Percentiles rank a stretch among this genome's conserved stretches.
phyloP scores from a whole-genome alignment of 2,329 filamentous ascomycete genomes.

The Nigrospora osmanthi region DNA sequence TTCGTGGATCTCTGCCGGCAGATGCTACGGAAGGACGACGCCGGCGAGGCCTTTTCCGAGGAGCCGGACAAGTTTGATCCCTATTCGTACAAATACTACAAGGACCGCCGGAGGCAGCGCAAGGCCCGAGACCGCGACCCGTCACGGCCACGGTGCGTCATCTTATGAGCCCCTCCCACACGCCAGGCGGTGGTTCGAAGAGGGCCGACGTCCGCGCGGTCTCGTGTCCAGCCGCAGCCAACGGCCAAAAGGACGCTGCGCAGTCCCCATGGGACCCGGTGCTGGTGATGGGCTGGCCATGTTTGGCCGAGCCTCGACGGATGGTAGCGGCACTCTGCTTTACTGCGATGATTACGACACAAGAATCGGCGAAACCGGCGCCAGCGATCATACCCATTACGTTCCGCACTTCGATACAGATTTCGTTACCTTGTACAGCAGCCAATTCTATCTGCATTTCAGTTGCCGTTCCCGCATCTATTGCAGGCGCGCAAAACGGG shows the following conservation, averaged over 20 bases:
- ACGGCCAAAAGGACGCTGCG: no score
- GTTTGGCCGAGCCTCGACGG: no score
- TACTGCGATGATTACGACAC: not conserved
- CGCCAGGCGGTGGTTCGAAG: no score
- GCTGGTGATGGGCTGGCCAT: no score
- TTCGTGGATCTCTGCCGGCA: slow-evolving; percentile 80
- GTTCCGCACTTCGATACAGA: not conserved
- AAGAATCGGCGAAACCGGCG: not conserved
- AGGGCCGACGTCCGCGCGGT: no score
- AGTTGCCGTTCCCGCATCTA: no score
- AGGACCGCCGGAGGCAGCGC: slow-evolving; percentile 21
- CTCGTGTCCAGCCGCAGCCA: no score
- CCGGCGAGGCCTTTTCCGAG: slow-evolving; percentile 26
- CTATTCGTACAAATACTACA: slow-evolving; percentile 21
- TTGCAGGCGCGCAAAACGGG: no score
- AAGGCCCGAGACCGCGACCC: slow-evolving; percentile 14
- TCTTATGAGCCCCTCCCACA: slow-evolving; percentile 24
- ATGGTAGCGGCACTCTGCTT: no score
- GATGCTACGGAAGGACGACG: slow-evolving; percentile 68
- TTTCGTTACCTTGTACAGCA: no score
- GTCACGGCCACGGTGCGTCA: slow-evolving; percentile 31
- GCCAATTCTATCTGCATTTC: no score
- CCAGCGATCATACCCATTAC: not conserved
- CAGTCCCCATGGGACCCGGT: no score
- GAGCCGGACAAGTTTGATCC: slow-evolving; percentile 34